Percentiles rank a stretch among this genome's conserved stretches.
Conservation (phyloP, 1,139 yeast species). For the Wickerhamomyces sp. region DNA sequence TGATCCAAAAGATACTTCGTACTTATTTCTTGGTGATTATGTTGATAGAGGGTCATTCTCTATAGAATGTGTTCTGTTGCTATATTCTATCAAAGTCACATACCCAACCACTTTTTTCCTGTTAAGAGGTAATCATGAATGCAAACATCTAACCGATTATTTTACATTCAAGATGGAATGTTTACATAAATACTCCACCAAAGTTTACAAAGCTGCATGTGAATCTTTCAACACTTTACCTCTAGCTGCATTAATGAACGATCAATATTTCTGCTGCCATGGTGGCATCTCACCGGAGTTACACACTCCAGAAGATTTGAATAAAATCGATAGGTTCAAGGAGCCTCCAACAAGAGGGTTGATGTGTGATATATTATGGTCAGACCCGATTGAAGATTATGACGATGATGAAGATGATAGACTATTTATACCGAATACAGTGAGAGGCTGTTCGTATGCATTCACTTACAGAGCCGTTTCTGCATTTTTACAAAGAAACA, state of each 20-base stretch:
- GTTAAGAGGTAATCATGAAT: slow-evolving; percentile 93
- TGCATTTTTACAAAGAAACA: slow-evolving; percentile 73
- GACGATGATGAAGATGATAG: slow-evolving; percentile 58
- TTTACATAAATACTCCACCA: slow-evolving; percentile 70
- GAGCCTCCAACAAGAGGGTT: slow-evolving; percentile 94
- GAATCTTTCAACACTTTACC: slow-evolving; percentile 85
- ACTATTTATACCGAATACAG: slow-evolving; percentile 62
- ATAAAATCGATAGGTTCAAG: slow-evolving; percentile 69
- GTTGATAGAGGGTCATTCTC: slow-evolving; percentile 95
- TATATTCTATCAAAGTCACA: slow-evolving; percentile 77
- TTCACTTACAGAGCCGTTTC: slow-evolving; percentile 85
- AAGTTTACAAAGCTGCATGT: slow-evolving; percentile 72
- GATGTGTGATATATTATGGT: slow-evolving; percentile 95
- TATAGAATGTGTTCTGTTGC: slow-evolving; percentile 77
- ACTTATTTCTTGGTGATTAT: slow-evolving; percentile 89
- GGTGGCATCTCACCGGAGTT: slow-evolving; percentile 95
- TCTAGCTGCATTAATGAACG: slow-evolving; percentile 89
- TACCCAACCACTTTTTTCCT: slow-evolving; percentile 76
- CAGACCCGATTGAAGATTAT: slow-evolving; percentile 89
- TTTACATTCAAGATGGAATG: slow-evolving; percentile 93
- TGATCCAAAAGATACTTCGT: slow-evolving; percentile 70
- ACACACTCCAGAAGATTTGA: slow-evolving; percentile 64
- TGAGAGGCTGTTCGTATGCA: slow-evolving; percentile 91
- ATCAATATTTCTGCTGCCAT: slow-evolving; percentile 93
- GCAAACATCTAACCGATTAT: slow-evolving; percentile 88